These are phyloP conservation scores for Prototheca wickerhamii DNA, from an alignment of 163 green algal species.

Conservation along the genomic window DNA sequence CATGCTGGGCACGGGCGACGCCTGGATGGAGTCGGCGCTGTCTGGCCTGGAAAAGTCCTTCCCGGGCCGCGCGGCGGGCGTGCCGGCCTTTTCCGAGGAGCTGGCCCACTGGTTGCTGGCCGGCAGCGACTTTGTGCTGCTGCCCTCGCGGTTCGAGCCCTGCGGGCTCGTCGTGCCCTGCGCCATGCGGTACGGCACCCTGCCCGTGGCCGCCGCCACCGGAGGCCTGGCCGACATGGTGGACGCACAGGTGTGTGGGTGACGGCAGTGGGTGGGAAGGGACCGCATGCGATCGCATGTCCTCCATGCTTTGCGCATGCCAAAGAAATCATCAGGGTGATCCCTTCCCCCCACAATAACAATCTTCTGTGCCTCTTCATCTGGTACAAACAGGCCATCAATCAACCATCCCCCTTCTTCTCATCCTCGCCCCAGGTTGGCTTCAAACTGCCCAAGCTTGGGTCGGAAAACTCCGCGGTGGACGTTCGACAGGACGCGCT, in stretches of 20 bases:
- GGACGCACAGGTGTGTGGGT: constrained; percentile 11
- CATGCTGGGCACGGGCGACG: constrained; percentile 51
- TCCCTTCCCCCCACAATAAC: not conserved
- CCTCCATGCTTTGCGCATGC: not conserved
- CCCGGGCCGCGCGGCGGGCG: constrained; percentile 39
- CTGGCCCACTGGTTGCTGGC: constrained; percentile 69
- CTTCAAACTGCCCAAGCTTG: constrained; percentile 11
- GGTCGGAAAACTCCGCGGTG: constrained; percentile 7
- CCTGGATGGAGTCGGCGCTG: constrained; percentile 57
- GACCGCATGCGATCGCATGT: not conserved
- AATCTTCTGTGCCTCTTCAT: not conserved
- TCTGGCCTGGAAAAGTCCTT: constrained; percentile 33
- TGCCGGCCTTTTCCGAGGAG: constrained; percentile 57
- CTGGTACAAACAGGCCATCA: too few relatives aligned
- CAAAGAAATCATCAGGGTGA: not conserved
- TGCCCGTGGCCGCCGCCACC: constrained; percentile 58
- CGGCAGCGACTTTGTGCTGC: constrained; percentile 57
- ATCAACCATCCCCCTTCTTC: not conserved
- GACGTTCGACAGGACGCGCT: constrained; percentile 20
- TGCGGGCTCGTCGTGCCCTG: constrained; percentile 75
- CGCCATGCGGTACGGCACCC: constrained; percentile 60
- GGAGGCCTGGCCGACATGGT: constrained; percentile 70
- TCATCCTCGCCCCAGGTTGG: constrained; percentile 9
- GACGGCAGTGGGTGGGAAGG: not conserved
- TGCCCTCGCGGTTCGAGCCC: constrained; percentile 62